Base-by-base conservation (phyloP, 2,329 filamentous ascomycete genomes). In the Atkinsonella hypoxylon region DNA sequence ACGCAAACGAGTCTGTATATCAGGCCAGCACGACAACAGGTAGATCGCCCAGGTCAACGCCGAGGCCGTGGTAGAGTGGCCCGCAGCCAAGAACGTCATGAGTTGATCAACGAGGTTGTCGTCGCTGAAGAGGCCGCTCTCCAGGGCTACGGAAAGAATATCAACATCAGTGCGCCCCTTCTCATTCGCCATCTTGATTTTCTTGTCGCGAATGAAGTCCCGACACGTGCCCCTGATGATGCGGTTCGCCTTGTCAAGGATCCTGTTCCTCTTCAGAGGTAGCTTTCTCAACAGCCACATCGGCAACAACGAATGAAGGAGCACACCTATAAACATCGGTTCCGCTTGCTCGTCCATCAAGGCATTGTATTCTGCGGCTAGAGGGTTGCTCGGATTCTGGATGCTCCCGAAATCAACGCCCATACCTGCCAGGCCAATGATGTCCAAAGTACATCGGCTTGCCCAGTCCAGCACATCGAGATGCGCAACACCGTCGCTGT, bases 51-150 rank as follows among this genome's bases (percentile, higher is more conserved):
- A 91, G n/a, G 82, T 85, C 62, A 93, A 73, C 17, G 86, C 76
- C 1, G 82, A 77, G 1, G 87, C 81, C 0, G 86, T 90, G 1
- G 87, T 91, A 67, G 91, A 86, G 64, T 91, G 87, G 20, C 83
- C 84, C 0, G 89, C 89, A 1, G 84, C 85, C 5, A 94, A 77
- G 70, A 94, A 93, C 0, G 87, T 94, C 87, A 94, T 93, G 62
- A 93, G 78, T 67, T 95, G 89, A 64, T 93, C 85, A 36, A 89
- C 79, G n/a, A 95, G 77, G 53, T 88, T 81, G 46, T 89, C 85
- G 55, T 93, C 87, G 12, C 70, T 77, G 67, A 94, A 93, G 6
- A 74, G 80, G 45, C 85, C 86, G 39, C 82, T 88, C 62, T 83
- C 78, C 45, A 95, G 71, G 15, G 89, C 89, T 0, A 91, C 85